phyloP scores from a whole-genome alignment of 768 basidiomycete species.

The Mycena floridula region DNA sequence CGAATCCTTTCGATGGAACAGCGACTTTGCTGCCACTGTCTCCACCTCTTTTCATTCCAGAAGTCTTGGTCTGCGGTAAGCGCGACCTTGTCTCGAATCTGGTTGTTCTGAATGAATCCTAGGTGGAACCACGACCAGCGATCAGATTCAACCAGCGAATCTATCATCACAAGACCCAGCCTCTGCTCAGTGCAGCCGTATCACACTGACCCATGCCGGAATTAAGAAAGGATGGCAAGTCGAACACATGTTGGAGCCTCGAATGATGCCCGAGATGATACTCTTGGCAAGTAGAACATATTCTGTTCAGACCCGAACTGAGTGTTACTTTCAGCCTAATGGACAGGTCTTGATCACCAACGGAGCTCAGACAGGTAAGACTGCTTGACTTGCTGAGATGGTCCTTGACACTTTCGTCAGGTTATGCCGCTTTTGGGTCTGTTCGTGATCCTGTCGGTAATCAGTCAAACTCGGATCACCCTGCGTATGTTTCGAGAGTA shows the following conservation, averaged over 20 bases:
- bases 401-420: too few relatives aligned
- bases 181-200: conserved; percentile 28
- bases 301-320: too few relatives aligned
- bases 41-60: conserved; percentile 23
- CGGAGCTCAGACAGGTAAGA: conserved; percentile 38
- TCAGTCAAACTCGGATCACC: conserved; percentile 40
- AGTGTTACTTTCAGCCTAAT: conserved; percentile 36
- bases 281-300: too few relatives aligned
- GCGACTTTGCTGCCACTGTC: conserved; percentile 31
- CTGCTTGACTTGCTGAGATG: too few relatives aligned
- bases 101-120: background rate
- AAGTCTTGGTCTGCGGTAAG: conserved; percentile 26
- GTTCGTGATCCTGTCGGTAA: conserved; percentile 24
- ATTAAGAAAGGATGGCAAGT: conserved; percentile 34
- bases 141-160: conserved; percentile 31
- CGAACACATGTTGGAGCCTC: conserved; percentile 42
- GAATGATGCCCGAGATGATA: conserved; percentile 56
- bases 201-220: conserved; percentile 49
- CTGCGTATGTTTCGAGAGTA: conserved; percentile 28
- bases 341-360: conserved; percentile 46
- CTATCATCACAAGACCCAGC: conserved; percentile 48
- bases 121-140: conserved; percentile 17
- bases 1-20: conserved; percentile 49
- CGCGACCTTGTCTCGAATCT: background rate
- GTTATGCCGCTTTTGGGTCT: conserved; percentile 19